A percentile compares a stretch with the other conserved stretches of the same genome.
phyloP scores from a whole-genome alignment of 2,329 filamentous ascomycete species.

The Alternaria brassicae region DNA sequence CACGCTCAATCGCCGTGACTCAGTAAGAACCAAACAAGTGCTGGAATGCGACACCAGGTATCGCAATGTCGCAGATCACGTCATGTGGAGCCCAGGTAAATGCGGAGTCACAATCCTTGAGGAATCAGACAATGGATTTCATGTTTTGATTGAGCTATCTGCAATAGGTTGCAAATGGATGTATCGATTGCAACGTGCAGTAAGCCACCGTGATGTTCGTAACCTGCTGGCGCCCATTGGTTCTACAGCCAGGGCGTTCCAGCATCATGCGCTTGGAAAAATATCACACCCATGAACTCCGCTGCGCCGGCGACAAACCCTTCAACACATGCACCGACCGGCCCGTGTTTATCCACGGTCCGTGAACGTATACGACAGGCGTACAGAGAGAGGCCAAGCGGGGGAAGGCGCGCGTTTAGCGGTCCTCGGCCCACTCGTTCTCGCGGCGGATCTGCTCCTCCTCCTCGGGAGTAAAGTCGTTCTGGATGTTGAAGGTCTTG shows the following conservation, averaged over 20 bases:
- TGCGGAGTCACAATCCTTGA: background rate
- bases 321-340: background rate
- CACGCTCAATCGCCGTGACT: background rate
- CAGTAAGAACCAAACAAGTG: background rate
- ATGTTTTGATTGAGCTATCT: conserved; percentile 14
- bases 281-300: conserved; percentile 18
- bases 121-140: background rate
- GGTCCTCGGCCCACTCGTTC: conserved; percentile 61
- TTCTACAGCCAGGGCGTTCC: background rate
- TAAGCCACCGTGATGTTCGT: conserved; percentile 7
- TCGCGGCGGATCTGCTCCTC: conserved; percentile 83
- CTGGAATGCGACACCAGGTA: background rate
- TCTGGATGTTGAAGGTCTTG: conserved; percentile 99
- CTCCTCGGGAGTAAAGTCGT: conserved; percentile 98
- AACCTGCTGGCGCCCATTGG: conserved; percentile 4
- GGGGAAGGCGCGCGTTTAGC: conserved; percentile 27
- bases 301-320: conserved; percentile 16
- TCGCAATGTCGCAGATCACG: background rate
- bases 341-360: conserved; percentile 4
- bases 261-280: conserved; percentile 13
- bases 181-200: conserved; percentile 4
- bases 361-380: conserved; percentile 4
- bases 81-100: conserved; percentile 13
- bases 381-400: conserved; percentile 1
- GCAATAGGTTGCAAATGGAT: conserved; percentile 4